These are phyloP conservation scores for Delonix regia DNA, from an alignment of 306 rosid species.

Conservation along the genomic window DNA sequence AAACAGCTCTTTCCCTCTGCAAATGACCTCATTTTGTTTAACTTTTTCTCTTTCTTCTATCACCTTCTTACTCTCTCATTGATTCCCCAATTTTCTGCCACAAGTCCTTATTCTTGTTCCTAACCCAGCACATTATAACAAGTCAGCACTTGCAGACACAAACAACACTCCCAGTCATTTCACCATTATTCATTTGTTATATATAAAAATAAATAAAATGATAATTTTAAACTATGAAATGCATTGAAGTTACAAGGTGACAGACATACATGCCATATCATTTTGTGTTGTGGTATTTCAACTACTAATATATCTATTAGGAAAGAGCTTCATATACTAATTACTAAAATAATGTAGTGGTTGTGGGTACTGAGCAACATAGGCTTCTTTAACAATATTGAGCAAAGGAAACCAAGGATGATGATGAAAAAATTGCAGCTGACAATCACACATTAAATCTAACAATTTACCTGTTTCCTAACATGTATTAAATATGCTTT, in stretches of 20 bases:
- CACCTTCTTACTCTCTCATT: not conserved
- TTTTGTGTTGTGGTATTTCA: not conserved
- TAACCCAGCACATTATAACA: not conserved
- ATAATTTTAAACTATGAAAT: not conserved
- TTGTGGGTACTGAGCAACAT: not conserved
- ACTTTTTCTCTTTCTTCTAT: not conserved
- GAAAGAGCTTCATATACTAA: not conserved
- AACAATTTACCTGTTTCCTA: not conserved
- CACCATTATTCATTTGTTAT: not conserved
- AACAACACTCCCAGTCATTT: not conserved
- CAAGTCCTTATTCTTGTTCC: conserved; percentile 26
- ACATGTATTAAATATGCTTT: not conserved
- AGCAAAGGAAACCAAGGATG: not conserved
- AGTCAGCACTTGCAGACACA: not conserved
- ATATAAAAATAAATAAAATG: not conserved
- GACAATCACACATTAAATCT: not conserved
- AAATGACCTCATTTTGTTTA: not conserved
- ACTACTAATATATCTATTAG: not conserved
- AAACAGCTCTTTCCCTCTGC: not conserved
- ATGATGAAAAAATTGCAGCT: conserved; percentile 15
- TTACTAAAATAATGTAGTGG: not conserved
- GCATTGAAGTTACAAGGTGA: not conserved
- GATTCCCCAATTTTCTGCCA: conserved; percentile 12
- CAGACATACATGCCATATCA: not conserved
- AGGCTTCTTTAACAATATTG: not conserved